Evolutionary conservation across 495 filamentous ascomycete species (phyloP), one percentile per base, ranked within the genome.

Genomic region (Bombardia bombarda): DNA sequence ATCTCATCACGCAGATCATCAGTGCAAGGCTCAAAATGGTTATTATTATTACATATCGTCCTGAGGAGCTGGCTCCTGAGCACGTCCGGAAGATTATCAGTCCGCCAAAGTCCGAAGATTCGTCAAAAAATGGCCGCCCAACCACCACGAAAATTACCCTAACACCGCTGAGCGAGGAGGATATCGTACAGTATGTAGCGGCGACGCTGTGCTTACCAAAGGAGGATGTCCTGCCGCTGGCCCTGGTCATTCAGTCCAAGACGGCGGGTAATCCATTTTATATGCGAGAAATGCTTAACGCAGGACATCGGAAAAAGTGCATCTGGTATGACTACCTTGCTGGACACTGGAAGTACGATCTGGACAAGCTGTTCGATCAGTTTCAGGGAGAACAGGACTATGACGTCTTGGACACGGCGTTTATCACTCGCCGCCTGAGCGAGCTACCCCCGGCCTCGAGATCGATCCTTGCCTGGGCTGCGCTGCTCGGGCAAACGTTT

Each of bases 321-420:
- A 81, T 95, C 38, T 93, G 83, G 78, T 94, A 90, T 62, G 83
- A 83, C 34, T 95, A 88, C 74, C 82, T 79, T 49, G 73, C 80
- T 32, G 80, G 77, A 17, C 68, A 66, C 30, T 95, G 89, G 89
- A 72, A 79, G n/a, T 95, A 80, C 56, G 82, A 90, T 52, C 61
- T 95, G 8, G 86, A 94, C 58, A 74, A 75, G 40, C 79, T 93
- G 1, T 93, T 93, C 51, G 78, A 78, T 16, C 80, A 90, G 45
- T 92, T 94, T 43, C 77, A 84, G 46, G 78, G 82, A 14, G 79
- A 82, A 41, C 73, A 79, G 22, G 83, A 87, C 55, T 85, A 85
- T 30, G 77, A 86, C 41, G 80, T 82, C n/a, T 72, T 90, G 13
- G 83, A 86, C 38, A 83, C 79, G 24, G 83, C 82, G 26, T 93